Evolutionary conservation across 805 yeast species (phyloP), one percentile per base, ranked within the genome.

Genomic region (Isabelozyma pseudorhagii): DNA sequence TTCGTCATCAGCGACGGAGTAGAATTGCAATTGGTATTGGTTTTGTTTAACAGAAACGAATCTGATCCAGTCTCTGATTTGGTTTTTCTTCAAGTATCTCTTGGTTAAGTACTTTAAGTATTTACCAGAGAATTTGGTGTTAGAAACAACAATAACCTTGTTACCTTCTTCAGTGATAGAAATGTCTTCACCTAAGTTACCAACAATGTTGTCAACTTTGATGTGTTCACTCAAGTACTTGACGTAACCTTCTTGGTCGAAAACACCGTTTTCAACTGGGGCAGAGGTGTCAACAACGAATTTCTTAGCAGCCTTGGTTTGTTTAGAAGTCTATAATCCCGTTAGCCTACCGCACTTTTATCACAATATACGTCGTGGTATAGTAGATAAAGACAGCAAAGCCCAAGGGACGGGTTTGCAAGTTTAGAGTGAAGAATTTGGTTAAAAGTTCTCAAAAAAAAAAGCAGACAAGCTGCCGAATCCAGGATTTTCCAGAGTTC

Each of bases 21-120:
- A 94, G 97, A 93, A 93, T 79, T 94, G 92, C 83, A 93, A 85
- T 79, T 88, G 88, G 89, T 94, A 94, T 78, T 84, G 85, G 87
- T 92, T 89, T 80, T 89, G 88, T 83, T 91, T 87, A 72, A 87
- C 85, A 62, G 98, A 89, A 64, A 93, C 97, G 72, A 93, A 92
- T 85, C 98, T 94, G 80, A 93, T 92, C 98, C 98, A 93, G 84
- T 94, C 98, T 85, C 97, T 91, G 83, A 93, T 89, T 82, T 89
- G 96, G 93, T 92, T 90, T 89, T 94, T 94, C 96, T 93, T 96
- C 81, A 94, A 89, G 94, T 89, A 94, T 85, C 96, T 93, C 91
- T 94, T 96, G 72, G 98, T 89, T 76, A 94, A 83, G 96, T 94
- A 94, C 85, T 96, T 94, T 78, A 93, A 87, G 96, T 94, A 94